phyloP scores from a whole-genome alignment of 768 basidiomycete genomes.

The Strobilomyces dryophilus region DNA sequence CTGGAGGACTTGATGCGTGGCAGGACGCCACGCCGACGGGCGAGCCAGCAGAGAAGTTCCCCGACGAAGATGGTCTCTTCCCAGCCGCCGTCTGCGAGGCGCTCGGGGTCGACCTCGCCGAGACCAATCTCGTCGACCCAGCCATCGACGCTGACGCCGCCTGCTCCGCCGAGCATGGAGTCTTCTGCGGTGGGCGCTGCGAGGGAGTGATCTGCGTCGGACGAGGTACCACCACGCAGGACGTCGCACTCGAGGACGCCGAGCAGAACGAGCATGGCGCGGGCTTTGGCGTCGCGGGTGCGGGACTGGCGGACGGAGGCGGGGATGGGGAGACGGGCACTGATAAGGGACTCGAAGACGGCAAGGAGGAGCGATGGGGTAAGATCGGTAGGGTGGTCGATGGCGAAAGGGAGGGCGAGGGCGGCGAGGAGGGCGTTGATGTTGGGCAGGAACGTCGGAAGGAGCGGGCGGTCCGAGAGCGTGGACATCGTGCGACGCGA shows the following conservation, averaged over 20 bases:
- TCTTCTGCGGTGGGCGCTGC: slow-evolving; percentile 27
- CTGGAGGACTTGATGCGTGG: slow-evolving; percentile 9
- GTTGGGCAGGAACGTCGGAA: slow-evolving; percentile 15
- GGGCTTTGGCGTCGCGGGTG: slow-evolving; percentile 41
- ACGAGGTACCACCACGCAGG: slow-evolving; percentile 44
- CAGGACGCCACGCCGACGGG: slow-evolving; percentile 38
- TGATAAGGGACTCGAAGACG: slow-evolving; percentile 61
- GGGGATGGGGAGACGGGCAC: slow-evolving; percentile 47
- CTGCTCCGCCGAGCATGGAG: slow-evolving; percentile 12
- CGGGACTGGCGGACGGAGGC: slow-evolving; percentile 34
- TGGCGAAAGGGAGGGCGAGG: slow-evolving; percentile 42
- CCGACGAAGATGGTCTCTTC: slow-evolving; percentile 66
- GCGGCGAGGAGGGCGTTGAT: slow-evolving; percentile 46
- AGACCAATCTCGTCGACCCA: slow-evolving; percentile 55
- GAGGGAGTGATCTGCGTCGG: slow-evolving; percentile 5
- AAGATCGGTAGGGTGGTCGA: slow-evolving; percentile 55
- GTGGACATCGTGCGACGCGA: slow-evolving; percentile 10
- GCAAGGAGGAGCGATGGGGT: slow-evolving; percentile 70
- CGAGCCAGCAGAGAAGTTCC: slow-evolving; percentile 69
- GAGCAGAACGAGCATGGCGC: slow-evolving; percentile 71
- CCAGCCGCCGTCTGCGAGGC: slow-evolving; percentile 60
- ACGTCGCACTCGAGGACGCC: slow-evolving; percentile 70
- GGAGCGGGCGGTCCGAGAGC: slow-evolving; percentile 10
- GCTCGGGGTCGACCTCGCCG: slow-evolving; percentile 58
- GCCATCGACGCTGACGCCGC: slow-evolving; percentile 27